Conservation (phyloP, 208 protist genomes). For the Trypanosomatidae sp. region DNA sequence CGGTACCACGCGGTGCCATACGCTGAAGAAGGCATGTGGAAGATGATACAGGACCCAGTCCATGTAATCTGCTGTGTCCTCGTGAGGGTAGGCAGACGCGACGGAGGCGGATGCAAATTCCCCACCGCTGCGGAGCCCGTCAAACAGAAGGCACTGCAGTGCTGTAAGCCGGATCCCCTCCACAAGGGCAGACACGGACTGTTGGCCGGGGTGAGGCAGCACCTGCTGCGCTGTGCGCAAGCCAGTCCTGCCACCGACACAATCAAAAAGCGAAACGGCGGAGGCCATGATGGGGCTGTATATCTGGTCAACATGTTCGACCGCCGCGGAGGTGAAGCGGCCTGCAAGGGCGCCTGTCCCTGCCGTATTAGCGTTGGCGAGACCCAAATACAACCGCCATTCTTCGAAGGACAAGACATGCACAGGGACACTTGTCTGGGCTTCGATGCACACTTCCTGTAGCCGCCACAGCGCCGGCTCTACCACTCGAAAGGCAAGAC, state of each 20-base stretch:
- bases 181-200: conserved; percentile 48
- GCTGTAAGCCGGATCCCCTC: conserved; percentile 71
- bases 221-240: conserved; percentile 57
- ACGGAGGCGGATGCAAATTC: neutral
- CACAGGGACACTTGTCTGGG: conserved; percentile 4
- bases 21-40: conserved; percentile 42
- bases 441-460: conserved; percentile 35
- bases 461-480: conserved; percentile 65
- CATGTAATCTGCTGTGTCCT: conserved; percentile 6
- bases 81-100: neutral
- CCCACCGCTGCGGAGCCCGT: conserved; percentile 12
- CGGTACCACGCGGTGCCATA: conserved; percentile 30
- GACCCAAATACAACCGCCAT: conserved; percentile 10
- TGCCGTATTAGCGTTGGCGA: neutral
- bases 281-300: conserved; percentile 14
- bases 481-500: conserved; percentile 71
- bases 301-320: neutral
- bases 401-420: conserved; percentile 17
- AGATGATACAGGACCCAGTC: conserved; percentile 25
- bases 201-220: conserved; percentile 42
- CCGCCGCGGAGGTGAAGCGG: neutral
- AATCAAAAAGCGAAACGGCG: conserved; percentile 12
- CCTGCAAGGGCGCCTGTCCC: neutral
- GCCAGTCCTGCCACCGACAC: conserved; percentile 26
- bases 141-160: conserved; percentile 44